phyloP scores from a whole-genome alignment of 306 rosid species.

The Arachis hypogaea region DNA sequence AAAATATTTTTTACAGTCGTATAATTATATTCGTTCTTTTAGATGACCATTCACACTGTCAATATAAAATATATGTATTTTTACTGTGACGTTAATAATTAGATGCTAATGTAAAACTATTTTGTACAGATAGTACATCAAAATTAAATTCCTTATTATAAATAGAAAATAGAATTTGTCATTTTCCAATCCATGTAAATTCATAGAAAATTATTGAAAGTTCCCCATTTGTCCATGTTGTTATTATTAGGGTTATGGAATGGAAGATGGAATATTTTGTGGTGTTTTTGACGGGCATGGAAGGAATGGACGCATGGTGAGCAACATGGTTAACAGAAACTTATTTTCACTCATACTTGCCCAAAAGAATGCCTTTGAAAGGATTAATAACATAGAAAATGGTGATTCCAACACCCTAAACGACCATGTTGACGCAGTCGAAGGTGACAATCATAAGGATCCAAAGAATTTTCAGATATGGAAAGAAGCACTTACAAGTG shows the following conservation, averaged over 20 bases:
- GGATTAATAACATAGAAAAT: slow-evolving; percentile 9
- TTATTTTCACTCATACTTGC: slow-evolving; percentile 53
- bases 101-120: too few species aligned
- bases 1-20: too few species aligned
- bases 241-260: slow-evolving; percentile 55
- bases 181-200: too few species aligned
- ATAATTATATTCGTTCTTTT: too few species aligned
- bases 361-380: slow-evolving; percentile 43
- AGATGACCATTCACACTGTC: too few species aligned
- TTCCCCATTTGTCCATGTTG: not conserved
- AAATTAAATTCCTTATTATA: too few species aligned
- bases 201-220: slow-evolving; percentile 24
- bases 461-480: slow-evolving; percentile 41
- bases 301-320: slow-evolving; percentile 64
- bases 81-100: too few species aligned
- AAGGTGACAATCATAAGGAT: not conserved
- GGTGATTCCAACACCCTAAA: slow-evolving; percentile 7
- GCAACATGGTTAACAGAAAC: slow-evolving; percentile 54
- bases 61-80: too few species aligned
- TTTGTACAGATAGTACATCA: too few species aligned
- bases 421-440: not conserved
- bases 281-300: slow-evolving; percentile 95
- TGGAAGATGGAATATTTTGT: slow-evolving; percentile 48
- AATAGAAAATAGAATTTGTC: too few species aligned
- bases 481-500: slow-evolving; percentile 54